Percentiles rank a stretch among this genome's conserved stretches.
phyloP scores from a whole-genome alignment of 306 rosid species.

The Delonix regia region DNA sequence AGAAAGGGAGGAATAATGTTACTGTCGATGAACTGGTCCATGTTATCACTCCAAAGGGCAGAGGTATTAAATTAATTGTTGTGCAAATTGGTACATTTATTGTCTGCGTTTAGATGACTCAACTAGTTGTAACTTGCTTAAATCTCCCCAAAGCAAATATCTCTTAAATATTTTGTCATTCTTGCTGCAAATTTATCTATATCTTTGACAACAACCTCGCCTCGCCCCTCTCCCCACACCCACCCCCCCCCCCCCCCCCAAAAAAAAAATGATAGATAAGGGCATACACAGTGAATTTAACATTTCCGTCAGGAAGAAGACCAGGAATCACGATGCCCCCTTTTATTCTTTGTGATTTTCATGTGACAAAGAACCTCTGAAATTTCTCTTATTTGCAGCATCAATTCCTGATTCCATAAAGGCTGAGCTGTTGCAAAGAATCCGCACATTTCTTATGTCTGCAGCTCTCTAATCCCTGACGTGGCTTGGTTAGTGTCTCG shows the following conservation, averaged over 20 bases:
- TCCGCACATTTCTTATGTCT: constrained; percentile 68
- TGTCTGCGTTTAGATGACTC: constrained; percentile 4
- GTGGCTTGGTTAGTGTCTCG: constrained; percentile 18
- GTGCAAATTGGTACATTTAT: neutral
- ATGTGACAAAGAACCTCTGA: neutral
- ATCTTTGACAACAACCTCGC: neutral
- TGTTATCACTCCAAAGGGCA: constrained; percentile 87
- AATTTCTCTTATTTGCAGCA: constrained; percentile 51
- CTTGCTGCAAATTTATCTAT: neutral
- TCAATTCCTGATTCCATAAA: constrained; percentile 84
- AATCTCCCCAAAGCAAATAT: neutral
- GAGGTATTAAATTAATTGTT: constrained; percentile 54
- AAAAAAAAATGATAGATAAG: too few relatives aligned
- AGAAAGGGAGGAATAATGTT: constrained; percentile 84
- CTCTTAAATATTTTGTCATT: neutral
- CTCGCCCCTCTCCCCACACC: too few relatives aligned
- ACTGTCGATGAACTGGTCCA: constrained; percentile 85
- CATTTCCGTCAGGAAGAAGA: neutral
- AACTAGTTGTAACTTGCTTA: neutral
- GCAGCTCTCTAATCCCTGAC: constrained; percentile 45
- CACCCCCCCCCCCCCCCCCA: too few relatives aligned
- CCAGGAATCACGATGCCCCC: neutral
- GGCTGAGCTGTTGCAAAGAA: constrained; percentile 86
- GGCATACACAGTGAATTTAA: neutral
- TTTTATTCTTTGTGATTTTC: neutral